Conservation (phyloP, 192 early-diverging fungal species). For the Dissophora ornata region DNA sequence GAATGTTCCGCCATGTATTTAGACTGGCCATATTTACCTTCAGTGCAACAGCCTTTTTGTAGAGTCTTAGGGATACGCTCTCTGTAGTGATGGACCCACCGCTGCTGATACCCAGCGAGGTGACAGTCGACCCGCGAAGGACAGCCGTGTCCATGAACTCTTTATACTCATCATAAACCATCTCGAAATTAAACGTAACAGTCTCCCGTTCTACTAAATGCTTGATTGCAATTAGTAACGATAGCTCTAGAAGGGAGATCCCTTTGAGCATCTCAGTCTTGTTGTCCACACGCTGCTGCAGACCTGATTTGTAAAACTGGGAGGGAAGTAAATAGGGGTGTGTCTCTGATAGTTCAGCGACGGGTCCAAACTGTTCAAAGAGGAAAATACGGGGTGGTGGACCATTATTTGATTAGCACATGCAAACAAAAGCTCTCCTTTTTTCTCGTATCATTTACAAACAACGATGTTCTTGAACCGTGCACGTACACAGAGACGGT, state of each 20-base stretch:
- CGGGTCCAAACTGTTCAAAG: constrained; percentile 57
- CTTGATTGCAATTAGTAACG: constrained; percentile 82
- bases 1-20: too few relatives aligned
- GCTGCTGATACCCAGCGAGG: constrained; percentile 36
- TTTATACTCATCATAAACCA: constrained; percentile 94
- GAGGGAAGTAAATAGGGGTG: constrained; percentile 52
- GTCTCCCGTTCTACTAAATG: constrained; percentile 74
- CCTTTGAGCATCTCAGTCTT: constrained; percentile 69
- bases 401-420: too few relatives aligned
- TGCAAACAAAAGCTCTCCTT: not conserved
- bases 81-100: constrained; percentile 27
- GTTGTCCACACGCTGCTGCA: constrained; percentile 60
- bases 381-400: too few relatives aligned
- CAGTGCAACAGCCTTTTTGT: constrained; percentile 83
- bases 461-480: not conserved
- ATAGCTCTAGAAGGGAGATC: constrained; percentile 84
- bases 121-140: constrained; percentile 52
- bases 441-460: not conserved
- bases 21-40: too few relatives aligned
- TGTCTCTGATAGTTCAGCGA: constrained; percentile 37
- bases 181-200: constrained; percentile 90
- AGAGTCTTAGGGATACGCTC: constrained; percentile 73
- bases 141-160: constrained; percentile 76
- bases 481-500: constrained; percentile 62
- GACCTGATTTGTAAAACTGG: constrained; percentile 52